Percentiles rank a stretch among this genome's conserved stretches.
Evolutionary conservation across 1,139 yeast genomes (phyloP).

Genomic region (Candida pseudoviswanathii): DNA sequence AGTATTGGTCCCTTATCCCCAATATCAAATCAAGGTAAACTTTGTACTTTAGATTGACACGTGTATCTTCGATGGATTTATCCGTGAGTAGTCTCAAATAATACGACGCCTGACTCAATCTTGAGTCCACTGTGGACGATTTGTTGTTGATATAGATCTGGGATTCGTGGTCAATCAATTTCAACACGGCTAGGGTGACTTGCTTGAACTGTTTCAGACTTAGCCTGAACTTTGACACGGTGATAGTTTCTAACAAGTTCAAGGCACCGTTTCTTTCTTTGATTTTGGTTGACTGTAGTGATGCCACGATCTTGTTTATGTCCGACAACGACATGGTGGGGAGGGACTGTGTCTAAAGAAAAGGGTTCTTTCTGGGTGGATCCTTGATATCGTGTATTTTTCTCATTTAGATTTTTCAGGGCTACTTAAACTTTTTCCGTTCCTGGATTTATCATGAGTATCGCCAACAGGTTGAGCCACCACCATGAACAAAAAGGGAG

Average conservation of each 20-base stretch:
- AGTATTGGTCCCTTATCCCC: slow-evolving; percentile 24
- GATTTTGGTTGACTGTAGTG: slow-evolving; percentile 45
- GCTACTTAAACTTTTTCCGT: not conserved
- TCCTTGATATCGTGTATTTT: not conserved
- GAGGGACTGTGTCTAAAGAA: not conserved
- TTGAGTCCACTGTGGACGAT: slow-evolving; percentile 28
- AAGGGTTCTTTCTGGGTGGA: not conserved
- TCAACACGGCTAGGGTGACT: slow-evolving; percentile 40
- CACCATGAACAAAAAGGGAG: not conserved
- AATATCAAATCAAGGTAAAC: slow-evolving; percentile 29
- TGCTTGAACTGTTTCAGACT: slow-evolving; percentile 26
- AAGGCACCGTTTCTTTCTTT: slow-evolving; percentile 58
- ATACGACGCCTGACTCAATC: slow-evolving; percentile 46
- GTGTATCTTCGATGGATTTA: slow-evolving; percentile 20
- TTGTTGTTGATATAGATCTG: slow-evolving; percentile 31
- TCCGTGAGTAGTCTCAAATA: slow-evolving; percentile 36
- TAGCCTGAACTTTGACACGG: slow-evolving; percentile 23
- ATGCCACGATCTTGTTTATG: slow-evolving; percentile 14
- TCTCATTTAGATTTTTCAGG: not conserved
- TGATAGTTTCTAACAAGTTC: slow-evolving; percentile 36
- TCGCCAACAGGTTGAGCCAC: not conserved
- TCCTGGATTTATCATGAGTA: not conserved
- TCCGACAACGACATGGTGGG: slow-evolving; percentile 14
- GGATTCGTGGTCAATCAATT: slow-evolving; percentile 44
- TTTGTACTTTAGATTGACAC: slow-evolving; percentile 32